Evolutionary conservation across 805 yeast genomes (phyloP).

Genomic region (Candida lessepsii): DNA sequence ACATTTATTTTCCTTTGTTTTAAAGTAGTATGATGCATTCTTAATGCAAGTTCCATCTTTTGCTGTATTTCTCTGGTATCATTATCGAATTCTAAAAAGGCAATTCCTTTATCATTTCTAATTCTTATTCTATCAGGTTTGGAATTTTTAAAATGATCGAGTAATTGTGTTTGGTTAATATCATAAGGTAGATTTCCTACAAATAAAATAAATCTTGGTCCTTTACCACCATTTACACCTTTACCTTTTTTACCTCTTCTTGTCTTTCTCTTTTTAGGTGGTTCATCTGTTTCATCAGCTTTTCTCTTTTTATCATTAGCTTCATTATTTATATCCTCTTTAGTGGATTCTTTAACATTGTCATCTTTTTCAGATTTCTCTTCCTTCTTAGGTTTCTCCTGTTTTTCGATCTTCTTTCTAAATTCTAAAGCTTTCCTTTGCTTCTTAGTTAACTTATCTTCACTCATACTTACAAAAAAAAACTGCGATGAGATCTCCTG

Average conservation of each 20-base stretch:
- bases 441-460: constrained; percentile 58
- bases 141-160: constrained; percentile 68
- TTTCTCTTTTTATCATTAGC: constrained; percentile 9
- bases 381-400: constrained; percentile 32
- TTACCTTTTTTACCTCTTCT: constrained; percentile 76
- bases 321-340: constrained; percentile 2
- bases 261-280: constrained; percentile 67
- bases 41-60: constrained; percentile 79
- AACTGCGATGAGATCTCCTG: constrained; percentile 9
- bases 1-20: constrained; percentile 83
- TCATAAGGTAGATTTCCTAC: constrained; percentile 88
- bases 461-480: constrained; percentile 11
- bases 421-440: constrained; percentile 63
- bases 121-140: constrained; percentile 76
- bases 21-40: constrained; percentile 74
- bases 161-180: constrained; percentile 58
- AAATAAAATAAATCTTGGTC: constrained; percentile 76
- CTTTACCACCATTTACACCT: constrained; percentile 47
- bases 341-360: constrained; percentile 10
- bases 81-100: constrained; percentile 77
- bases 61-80: constrained; percentile 63
- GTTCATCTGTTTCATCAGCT: constrained; percentile 22
- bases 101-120: constrained; percentile 85
- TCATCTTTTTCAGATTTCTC: constrained; percentile 25
- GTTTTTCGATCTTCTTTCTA: constrained; percentile 42